Evolutionary conservation across 371 early-diverging fungal genomes (phyloP), one percentile per base, ranked within the genome.

Genomic region (Mucor lusitanicus): DNA sequence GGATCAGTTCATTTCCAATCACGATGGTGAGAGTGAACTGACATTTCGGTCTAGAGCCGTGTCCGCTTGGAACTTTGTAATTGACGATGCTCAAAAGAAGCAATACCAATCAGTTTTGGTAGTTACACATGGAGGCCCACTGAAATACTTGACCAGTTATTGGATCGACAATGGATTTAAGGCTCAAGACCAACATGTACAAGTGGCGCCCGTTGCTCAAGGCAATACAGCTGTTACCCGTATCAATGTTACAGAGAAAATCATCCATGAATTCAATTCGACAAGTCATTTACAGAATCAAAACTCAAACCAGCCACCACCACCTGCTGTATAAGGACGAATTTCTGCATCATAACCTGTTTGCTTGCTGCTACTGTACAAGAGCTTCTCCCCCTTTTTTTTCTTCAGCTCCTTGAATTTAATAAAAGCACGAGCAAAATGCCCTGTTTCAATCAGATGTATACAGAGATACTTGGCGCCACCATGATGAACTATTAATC

Each of bases 81-180:
- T 74, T 3, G 13, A 46, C 1, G 73, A 76, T 28, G 73, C 78
- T 15, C n/a, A 28, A 32, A 53, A 50, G 33, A 64, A 65, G 0
- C 59, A 59, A 9, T 60, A 69, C 28, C 15, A 65, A 12, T 69
- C 71, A 27, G 62, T 82, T 13, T 39, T 82, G 25, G 67, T 82
- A 1, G 75, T 82, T 3, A 78, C 80, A 1, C 83, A 82, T 37
- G 83, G 83, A 23, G 83, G 83, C 0, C 74, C 74, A 23, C 65
- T 82, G 17, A 54, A 39, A 35, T 21, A 61, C 7, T 61, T 82
- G 6, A 40, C 68, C 1, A 39, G 17, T 4, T 68, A 68, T 55
- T 80, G 80, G 79, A 30, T 67, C 4, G 54, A 72, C 5, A 17
- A 61, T 17, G 68, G 53, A 7, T 62, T 61, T 7, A 58, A 71